phyloP scores from a whole-genome alignment of 108 stramenopile genomes.

The Cyclotella distinguenda region DNA sequence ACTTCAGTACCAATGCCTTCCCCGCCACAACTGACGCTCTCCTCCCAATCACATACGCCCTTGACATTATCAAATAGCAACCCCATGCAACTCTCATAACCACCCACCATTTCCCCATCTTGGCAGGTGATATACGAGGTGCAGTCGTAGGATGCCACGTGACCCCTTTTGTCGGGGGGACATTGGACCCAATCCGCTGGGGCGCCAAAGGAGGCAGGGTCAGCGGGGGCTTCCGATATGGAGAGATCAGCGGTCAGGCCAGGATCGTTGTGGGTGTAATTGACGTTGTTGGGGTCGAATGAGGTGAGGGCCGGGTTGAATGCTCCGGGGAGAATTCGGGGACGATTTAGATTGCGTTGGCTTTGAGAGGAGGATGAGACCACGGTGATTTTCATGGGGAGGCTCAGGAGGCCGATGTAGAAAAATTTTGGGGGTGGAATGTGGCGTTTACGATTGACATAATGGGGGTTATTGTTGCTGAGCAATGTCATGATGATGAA shows the following conservation, averaged over 20 bases:
- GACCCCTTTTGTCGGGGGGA: slow-evolving; percentile 9
- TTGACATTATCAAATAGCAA: slow-evolving; percentile 25
- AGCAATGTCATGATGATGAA: too few relatives aligned
- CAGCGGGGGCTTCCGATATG: background rate
- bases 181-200: slow-evolving; percentile 26
- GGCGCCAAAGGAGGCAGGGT: slow-evolving; percentile 3
- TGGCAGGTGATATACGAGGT: slow-evolving; percentile 23
- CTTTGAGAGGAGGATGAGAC: background rate
- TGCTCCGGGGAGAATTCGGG: slow-evolving; percentile 14
- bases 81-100: slow-evolving; percentile 33
- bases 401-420: too few relatives aligned
- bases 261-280: slow-evolving; percentile 12
- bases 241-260: background rate
- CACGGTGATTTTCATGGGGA: background rate
- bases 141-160: slow-evolving; percentile 39
- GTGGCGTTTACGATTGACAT: too few relatives aligned
- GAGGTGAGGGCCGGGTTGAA: slow-evolving; percentile 23
- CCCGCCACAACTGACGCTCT: slow-evolving; percentile 16
- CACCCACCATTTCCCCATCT: slow-evolving; percentile 6
- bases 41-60: slow-evolving; percentile 31
- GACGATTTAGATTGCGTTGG: background rate
- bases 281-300: slow-evolving; percentile 23
- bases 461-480: too few relatives aligned
- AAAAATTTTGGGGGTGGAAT: too few relatives aligned
- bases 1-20: background rate